Evolutionary conservation across 257 asterid genomes (phyloP).

Genomic region (Przewalskia tangutica): DNA sequence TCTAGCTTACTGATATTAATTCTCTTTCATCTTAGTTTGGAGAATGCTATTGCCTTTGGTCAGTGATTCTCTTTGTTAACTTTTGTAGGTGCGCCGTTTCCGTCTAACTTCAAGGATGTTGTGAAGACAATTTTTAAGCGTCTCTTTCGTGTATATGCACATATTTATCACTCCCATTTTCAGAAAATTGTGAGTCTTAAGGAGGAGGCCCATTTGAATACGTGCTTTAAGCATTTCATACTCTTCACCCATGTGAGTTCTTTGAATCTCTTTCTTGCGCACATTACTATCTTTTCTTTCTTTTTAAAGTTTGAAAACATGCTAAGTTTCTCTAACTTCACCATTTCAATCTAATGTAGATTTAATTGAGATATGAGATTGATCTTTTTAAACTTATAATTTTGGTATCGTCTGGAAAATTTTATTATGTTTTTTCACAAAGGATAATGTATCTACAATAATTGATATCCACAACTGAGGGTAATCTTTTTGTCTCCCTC

Average conservation of each 20-base stretch:
- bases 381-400: neutral
- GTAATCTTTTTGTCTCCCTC: neutral
- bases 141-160: conserved; percentile 75
- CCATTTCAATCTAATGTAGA: neutral
- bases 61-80: neutral
- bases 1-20: neutral
- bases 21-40: neutral
- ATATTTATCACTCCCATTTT: conserved; percentile 75
- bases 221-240: conserved; percentile 76
- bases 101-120: conserved; percentile 66
- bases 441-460: neutral
- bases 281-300: neutral
- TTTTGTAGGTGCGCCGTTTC: conserved; percentile 71
- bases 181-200: conserved; percentile 64
- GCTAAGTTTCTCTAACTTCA: neutral
- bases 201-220: conserved; percentile 81
- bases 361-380: neutral
- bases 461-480: neutral
- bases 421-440: neutral
- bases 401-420: neutral
- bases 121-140: conserved; percentile 78
- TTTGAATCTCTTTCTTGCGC: neutral
- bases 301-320: neutral
- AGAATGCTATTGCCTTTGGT: neutral
- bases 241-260: conserved; percentile 64